phyloP scores from a whole-genome alignment of 2,329 filamentous ascomycete species.

The Colletotrichum scovillei region DNA sequence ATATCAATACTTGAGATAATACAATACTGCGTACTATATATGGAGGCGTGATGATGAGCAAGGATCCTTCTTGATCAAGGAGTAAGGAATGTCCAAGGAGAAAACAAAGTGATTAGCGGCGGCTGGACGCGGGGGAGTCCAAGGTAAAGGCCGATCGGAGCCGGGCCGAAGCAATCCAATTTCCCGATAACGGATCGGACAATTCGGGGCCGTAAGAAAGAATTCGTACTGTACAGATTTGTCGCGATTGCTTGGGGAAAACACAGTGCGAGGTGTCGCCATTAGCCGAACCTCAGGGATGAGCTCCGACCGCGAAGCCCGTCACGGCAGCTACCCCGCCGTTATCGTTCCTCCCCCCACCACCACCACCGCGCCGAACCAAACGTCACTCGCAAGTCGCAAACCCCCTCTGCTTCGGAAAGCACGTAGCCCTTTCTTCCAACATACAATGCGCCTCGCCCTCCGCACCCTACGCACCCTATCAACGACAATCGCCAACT shows the following conservation, averaged over 20 bases:
- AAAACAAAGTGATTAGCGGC: neutral
- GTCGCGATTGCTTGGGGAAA: no score
- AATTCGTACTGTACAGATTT: neutral
- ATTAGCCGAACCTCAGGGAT: conserved; percentile 14
- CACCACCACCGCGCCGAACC: neutral
- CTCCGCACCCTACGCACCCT: conserved; percentile 18
- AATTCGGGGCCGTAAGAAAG: neutral
- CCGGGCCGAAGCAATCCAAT: conserved; percentile 7
- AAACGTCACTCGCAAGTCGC: conserved; percentile 8
- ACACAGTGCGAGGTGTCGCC: neutral
- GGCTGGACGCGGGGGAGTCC: neutral
- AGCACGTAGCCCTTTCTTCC: neutral
- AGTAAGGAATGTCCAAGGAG: neutral
- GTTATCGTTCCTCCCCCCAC: conserved; percentile 7
- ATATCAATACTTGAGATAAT: neutral
- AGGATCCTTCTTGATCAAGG: neutral
- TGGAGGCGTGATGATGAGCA: neutral
- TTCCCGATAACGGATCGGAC: conserved; percentile 27
- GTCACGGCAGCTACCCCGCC: conserved; percentile 31
- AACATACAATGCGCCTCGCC: conserved; percentile 26
- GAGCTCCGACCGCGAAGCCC: conserved; percentile 21
- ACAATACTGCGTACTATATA: neutral
- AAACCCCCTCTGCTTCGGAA: neutral
- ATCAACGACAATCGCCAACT: neutral
- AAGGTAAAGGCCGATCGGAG: conserved; percentile 25